phyloP scores from a whole-genome alignment of 176 grass and related monocot genomes.

The Juncus inflexus region DNA sequence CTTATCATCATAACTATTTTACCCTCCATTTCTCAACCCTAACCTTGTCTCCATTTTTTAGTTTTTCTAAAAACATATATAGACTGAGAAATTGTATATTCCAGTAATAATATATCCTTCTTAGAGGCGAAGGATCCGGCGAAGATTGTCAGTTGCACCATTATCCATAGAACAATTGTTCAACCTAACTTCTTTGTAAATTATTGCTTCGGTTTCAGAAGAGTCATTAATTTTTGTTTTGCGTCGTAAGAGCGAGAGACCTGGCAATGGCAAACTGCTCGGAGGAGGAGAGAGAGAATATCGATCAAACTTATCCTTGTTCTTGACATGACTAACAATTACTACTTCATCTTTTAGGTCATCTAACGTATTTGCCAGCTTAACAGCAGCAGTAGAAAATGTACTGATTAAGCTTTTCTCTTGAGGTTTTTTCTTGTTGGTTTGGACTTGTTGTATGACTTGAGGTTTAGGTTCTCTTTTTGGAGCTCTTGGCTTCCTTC shows the following conservation, averaged over 20 bases:
- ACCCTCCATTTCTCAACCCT: slow-evolving; percentile 17
- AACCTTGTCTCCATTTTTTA: slow-evolving; percentile 8
- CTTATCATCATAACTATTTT: slow-evolving; percentile 3
- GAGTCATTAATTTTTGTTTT: slow-evolving; percentile 14
- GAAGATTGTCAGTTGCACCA: slow-evolving; percentile 23
- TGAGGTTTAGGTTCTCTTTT: slow-evolving; percentile 14
- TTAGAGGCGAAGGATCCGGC: slow-evolving; percentile 6
- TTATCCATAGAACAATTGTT: slow-evolving; percentile 19
- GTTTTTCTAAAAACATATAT: background rate
- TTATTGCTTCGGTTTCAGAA: slow-evolving; percentile 2
- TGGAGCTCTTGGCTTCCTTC: slow-evolving; percentile 21
- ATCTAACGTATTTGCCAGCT: slow-evolving; percentile 2
- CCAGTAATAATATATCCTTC: background rate
- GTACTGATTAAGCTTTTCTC: slow-evolving; percentile 3
- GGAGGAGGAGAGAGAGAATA: slow-evolving; percentile 21
- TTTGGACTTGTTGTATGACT: background rate
- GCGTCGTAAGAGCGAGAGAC: slow-evolving; percentile 19
- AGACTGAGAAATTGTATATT: background rate
- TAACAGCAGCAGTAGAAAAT: background rate
- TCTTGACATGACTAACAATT: background rate
- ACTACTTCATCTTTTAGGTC: slow-evolving; percentile 3
- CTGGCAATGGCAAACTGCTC: slow-evolving; percentile 26
- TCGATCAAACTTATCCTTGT: slow-evolving; percentile 2
- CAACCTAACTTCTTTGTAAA: slow-evolving; percentile 16
- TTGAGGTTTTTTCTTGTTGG: slow-evolving; percentile 10